Evolutionary conservation across 805 yeast species (phyloP), one percentile per base, ranked within the genome.

Genomic region (Lachancea thermotolerans): DNA sequence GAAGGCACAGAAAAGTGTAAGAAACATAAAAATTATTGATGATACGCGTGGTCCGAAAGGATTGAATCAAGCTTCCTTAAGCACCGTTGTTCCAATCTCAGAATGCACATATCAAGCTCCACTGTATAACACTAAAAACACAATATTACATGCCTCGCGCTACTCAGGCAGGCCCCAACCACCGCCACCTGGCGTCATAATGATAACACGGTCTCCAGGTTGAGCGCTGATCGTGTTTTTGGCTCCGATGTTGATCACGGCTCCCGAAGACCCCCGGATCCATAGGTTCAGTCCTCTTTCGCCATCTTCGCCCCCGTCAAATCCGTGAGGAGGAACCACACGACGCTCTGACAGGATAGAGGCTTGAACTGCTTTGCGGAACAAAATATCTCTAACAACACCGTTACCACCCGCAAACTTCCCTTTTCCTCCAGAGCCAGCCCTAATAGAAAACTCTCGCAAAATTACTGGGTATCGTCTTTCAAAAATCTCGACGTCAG

Each of bases 401-500:
- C 97, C 97, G 59, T 86, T 76, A 28, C 97, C 97, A 37, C 97
- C 97, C 10, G 53, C 63, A 60, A 71, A 77, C 53, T 67, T 63
- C 11, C 97, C 96, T 1, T 58, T 55, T 43, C 98, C 97, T 21
- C 98, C 97, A 12, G 95, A 84, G 0, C 77, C 78, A 5, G 58
- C 40, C 51, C 96, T 75, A 16, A 89, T 71, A 0, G 85, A 71
- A 55, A 83, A 90, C 58, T 85, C 82, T 47, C 75, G 78, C 29
- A 89, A 64, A 8, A 89, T 66, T 7, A 86, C 90, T 0, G 97
- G 96, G 58, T 89, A 89, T 42, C 96, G 70, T 61, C 84, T 81
- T 62, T 89, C 96, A 58, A 89, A 82, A 10, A 89, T 75, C 64
- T 89, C 97, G 5, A 89, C 82, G 60, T 89, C 97, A 0, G 97